phyloP scores from a whole-genome alignment of 768 basidiomycete genomes.

The Tephrocybe sp. region DNA sequence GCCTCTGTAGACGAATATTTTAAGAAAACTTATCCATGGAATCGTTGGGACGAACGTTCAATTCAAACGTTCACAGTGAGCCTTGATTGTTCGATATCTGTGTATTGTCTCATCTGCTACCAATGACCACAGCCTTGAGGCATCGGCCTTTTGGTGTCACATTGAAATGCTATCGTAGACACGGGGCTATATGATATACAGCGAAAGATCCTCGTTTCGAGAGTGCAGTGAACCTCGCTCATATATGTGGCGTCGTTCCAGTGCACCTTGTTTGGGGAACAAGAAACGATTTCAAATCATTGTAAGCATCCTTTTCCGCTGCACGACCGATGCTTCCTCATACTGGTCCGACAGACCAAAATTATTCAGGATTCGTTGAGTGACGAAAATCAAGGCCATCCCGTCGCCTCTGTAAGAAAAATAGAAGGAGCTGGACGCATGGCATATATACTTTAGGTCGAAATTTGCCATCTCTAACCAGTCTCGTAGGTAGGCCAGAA shows the following conservation, averaged over 20 bases:
- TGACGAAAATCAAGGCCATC: conserved; percentile 38
- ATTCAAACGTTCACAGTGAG: conserved; percentile 38
- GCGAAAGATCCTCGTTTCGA: conserved; percentile 46
- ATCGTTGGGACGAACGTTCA: conserved; percentile 42
- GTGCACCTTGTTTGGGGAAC: conserved; percentile 51
- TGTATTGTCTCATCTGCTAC: not conserved
- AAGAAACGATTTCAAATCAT: conserved; percentile 32
- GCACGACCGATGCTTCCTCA: too few species aligned
- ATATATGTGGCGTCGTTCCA: conserved; percentile 35
- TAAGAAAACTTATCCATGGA: conserved; percentile 45
- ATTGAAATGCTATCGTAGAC: conserved; percentile 43
- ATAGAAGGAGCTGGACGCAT: conserved; percentile 34
- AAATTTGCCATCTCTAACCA: too few species aligned
- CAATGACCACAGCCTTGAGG: conserved; percentile 38
- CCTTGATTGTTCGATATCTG: conserved; percentile 3
- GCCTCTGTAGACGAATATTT: conserved; percentile 44
- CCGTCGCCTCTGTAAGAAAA: conserved; percentile 40
- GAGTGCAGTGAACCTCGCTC: conserved; percentile 30
- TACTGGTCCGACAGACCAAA: conserved; percentile 12
- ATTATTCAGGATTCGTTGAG: conserved; percentile 43
- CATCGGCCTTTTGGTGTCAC: conserved; percentile 25
- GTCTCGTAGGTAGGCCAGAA: too few species aligned
- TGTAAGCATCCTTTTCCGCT: conserved; percentile 30
- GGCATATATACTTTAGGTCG: not conserved
- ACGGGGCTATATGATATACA: conserved; percentile 47